phyloP scores from a whole-genome alignment of 2,329 filamentous ascomycete genomes.

The Aspergillus brasiliensis region DNA sequence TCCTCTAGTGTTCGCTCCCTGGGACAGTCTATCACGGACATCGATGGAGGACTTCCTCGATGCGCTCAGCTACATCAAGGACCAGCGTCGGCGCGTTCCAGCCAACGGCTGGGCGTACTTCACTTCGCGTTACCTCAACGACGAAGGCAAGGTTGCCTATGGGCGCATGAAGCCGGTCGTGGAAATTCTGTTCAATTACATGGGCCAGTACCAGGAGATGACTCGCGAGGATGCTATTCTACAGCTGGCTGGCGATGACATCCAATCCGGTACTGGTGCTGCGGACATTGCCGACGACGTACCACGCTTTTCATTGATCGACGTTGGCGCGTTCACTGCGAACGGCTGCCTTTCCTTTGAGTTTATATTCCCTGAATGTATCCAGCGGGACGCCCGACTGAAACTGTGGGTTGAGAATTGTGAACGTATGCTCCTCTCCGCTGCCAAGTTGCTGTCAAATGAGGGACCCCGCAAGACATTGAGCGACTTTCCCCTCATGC shows the following conservation, averaged over 20 bases:
- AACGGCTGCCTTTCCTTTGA: not conserved
- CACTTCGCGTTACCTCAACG: not conserved
- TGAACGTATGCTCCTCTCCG: not conserved
- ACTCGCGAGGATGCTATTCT: not conserved
- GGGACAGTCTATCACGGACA: not conserved
- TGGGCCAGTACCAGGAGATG: conserved; percentile 6
- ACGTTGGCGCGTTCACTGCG: not conserved
- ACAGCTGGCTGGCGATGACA: not conserved
- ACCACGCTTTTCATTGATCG: not conserved
- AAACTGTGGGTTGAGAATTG: not conserved
- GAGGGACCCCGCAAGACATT: not conserved
- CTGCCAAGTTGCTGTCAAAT: not conserved
- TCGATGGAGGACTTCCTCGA: not conserved
- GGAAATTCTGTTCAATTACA: conserved; percentile 11
- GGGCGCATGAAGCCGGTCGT: not conserved
- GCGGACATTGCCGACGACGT: not conserved
- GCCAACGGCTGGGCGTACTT: conserved; percentile 8
- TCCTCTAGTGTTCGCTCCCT: not conserved
- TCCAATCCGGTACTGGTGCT: not conserved
- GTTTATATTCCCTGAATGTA: not conserved
- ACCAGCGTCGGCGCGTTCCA: conserved; percentile 3
- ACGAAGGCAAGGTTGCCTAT: not conserved
- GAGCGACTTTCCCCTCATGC: not conserved
- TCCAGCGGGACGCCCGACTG: not conserved
- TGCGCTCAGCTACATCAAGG: conserved; percentile 6